These are phyloP conservation scores for Suaeda aralocaspica DNA, from an alignment of 148 eudicot species.

Conservation along the genomic window DNA sequence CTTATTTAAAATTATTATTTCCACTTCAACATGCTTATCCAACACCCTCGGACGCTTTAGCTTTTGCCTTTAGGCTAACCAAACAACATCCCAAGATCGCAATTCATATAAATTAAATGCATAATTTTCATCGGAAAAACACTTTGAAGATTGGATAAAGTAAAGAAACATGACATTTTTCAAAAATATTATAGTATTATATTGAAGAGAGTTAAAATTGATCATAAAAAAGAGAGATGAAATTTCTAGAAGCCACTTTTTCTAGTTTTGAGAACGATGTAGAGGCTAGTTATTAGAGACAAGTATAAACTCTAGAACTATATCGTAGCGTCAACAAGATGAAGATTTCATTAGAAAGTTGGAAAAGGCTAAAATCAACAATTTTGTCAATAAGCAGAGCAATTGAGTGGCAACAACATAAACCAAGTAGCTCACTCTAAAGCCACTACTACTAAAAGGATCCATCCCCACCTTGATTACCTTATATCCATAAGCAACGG, in stretches of 20 bases:
- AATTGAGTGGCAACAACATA: slow-evolving; percentile 15
- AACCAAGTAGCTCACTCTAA: slow-evolving; percentile 24
- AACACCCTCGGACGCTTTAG: too few relatives aligned
- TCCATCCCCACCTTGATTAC: neutral
- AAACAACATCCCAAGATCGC: too few relatives aligned
- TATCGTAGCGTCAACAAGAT: neutral
- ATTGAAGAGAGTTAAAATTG: neutral
- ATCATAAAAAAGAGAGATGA: neutral
- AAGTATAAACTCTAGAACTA: neutral
- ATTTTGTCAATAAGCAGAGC: slow-evolving; percentile 3
- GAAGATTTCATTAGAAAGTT: neutral
- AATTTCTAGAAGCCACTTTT: neutral
- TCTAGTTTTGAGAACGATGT: neutral
- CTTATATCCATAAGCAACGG: neutral
- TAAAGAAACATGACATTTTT: too few relatives aligned
- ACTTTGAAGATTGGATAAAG: too few relatives aligned
- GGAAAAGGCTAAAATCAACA: neutral
- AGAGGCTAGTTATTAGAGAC: neutral
- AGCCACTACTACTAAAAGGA: slow-evolving; percentile 20
- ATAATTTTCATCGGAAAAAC: too few relatives aligned
- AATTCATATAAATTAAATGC: too few relatives aligned
- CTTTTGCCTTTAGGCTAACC: too few relatives aligned
- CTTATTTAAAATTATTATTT: too few relatives aligned
- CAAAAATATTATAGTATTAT: too few relatives aligned
- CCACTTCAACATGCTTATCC: too few relatives aligned